Evolutionary conservation across 2,329 filamentous ascomycete genomes (phyloP).

Genomic region (Fonsecaea nubica): DNA sequence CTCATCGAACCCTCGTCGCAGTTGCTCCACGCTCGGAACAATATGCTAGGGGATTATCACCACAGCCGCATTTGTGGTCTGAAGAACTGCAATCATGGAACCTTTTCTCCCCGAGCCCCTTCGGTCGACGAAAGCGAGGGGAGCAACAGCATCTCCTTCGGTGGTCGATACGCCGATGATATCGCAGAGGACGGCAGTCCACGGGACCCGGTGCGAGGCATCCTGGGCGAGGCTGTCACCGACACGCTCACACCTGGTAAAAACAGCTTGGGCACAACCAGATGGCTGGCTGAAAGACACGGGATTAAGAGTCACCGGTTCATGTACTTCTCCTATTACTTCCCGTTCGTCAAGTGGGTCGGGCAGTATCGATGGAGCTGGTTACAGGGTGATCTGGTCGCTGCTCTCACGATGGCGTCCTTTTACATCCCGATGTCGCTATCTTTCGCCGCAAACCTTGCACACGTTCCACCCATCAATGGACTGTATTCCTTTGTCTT

Average conservation of each 20-base stretch:
- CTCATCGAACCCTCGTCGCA: conserved; percentile 34
- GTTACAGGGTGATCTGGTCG: conserved; percentile 82
- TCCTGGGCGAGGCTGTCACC: conserved; percentile 52
- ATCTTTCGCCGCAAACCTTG: conserved; percentile 89
- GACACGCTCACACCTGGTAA: conserved; percentile 52
- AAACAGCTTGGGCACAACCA: conserved; percentile 69
- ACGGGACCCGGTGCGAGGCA: conserved; percentile 44
- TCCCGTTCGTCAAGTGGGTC: conserved; percentile 91
- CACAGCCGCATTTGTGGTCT: conserved; percentile 49
- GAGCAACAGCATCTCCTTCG: conserved; percentile 42
- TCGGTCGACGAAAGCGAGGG: conserved; percentile 53
- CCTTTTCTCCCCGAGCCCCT: conserved; percentile 72
- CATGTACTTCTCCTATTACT: conserved; percentile 93
- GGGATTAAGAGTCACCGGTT: conserved; percentile 74
- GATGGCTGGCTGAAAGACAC: conserved; percentile 72
- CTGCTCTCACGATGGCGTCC: conserved; percentile 94
- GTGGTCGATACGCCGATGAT: conserved; percentile 37
- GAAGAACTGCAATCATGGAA: conserved; percentile 71
- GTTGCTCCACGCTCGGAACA: conserved; percentile 46
- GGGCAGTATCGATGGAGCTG: conserved; percentile 82
- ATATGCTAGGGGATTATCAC: conserved; percentile 50
- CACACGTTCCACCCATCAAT: conserved; percentile 90
- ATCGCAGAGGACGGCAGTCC: conserved; percentile 34
- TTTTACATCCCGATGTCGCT: conserved; percentile 98
- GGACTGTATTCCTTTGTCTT: conserved; percentile 94